phyloP scores from a whole-genome alignment of 192 early-diverging fungal genomes.

The Helicostylum pulchrum region DNA sequence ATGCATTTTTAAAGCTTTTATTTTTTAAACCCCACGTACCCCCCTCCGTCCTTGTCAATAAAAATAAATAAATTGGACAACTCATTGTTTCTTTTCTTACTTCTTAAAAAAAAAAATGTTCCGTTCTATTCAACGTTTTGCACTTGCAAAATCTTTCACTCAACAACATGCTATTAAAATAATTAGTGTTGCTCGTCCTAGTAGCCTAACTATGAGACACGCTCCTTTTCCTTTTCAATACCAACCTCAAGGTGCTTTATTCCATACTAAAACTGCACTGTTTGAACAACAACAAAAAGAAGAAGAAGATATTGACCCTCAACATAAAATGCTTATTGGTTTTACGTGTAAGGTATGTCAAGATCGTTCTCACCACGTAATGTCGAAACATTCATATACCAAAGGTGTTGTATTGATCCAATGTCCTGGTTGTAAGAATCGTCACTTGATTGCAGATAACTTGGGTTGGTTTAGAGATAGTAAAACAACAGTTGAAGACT shows the following conservation, averaged over 20 bases:
- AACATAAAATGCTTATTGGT: conserved; percentile 70
- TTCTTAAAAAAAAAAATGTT: too few relatives aligned
- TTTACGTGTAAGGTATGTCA: conserved; percentile 96
- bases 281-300: conserved; percentile 8
- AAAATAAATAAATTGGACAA: too few relatives aligned
- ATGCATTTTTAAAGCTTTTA: too few relatives aligned
- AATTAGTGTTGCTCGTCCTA: too few relatives aligned
- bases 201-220: too few relatives aligned
- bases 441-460: conserved; percentile 96
- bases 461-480: conserved; percentile 88
- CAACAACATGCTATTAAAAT: too few relatives aligned
- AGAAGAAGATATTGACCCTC: conserved; percentile 34
- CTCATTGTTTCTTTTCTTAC: too few relatives aligned
- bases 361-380: conserved; percentile 79
- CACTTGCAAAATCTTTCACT: too few relatives aligned
- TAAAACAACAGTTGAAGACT: conserved; percentile 73
- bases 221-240: too few relatives aligned
- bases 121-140: too few relatives aligned
- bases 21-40: too few relatives aligned
- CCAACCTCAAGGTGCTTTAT: neutral
- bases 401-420: conserved; percentile 93
- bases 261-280: neutral
- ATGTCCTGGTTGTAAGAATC: conserved; percentile 86
- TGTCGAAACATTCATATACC: conserved; percentile 88
- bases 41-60: too few relatives aligned